phyloP scores from a whole-genome alignment of 1,284 basidiomycete species.

The Microbotryomycetes sp. region DNA sequence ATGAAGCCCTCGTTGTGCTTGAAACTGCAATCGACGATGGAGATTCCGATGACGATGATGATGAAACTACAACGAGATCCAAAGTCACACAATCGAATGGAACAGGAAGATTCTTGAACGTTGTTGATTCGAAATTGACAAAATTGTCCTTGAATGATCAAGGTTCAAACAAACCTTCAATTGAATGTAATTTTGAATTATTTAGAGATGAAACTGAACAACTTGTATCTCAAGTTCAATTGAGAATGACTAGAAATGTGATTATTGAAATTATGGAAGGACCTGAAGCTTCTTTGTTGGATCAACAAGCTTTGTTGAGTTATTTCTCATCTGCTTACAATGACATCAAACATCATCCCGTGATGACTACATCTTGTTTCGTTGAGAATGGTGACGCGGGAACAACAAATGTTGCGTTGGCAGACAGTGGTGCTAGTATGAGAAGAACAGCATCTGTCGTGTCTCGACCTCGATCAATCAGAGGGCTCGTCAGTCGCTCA shows the following conservation, averaged over 20 bases:
- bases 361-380: too few species aligned
- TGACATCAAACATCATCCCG: conserved; percentile 13
- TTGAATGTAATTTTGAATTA: conserved; percentile 52
- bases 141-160: conserved; percentile 27
- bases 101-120: background rate
- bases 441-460: background rate
- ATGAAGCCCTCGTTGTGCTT: conserved; percentile 66
- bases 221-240: conserved; percentile 72
- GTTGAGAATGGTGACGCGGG: too few species aligned
- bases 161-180: conserved; percentile 44
- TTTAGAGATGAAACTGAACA: conserved; percentile 56
- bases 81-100: background rate
- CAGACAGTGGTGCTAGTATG: background rate
- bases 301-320: conserved; percentile 77
- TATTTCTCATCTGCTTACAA: conserved; percentile 55
- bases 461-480: background rate
- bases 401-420: too few species aligned
- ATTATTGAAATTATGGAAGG: conserved; percentile 80
- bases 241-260: conserved; percentile 79
- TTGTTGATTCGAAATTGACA: conserved; percentile 30
- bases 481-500: background rate
- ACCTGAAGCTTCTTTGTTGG: conserved; percentile 70
- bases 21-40: conserved; percentile 58
- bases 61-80: conserved; percentile 7
- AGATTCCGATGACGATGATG: conserved; percentile 16